These are phyloP conservation scores for Pseudogymnoascus destructans DNA, from an alignment of 2,329 filamentous ascomycete genomes.

Conservation along the genomic window DNA sequence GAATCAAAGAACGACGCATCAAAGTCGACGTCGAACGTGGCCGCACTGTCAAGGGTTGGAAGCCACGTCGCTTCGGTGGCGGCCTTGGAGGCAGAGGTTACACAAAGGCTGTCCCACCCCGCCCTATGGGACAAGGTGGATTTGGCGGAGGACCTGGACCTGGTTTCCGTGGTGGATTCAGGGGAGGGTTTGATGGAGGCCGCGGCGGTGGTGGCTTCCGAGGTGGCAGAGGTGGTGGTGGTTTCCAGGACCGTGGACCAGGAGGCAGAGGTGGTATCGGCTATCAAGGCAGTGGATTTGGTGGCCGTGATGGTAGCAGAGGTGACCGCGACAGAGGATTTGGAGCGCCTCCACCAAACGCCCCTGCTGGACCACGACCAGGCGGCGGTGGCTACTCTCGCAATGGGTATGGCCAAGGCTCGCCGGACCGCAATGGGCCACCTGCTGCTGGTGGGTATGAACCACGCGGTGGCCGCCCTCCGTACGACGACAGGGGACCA, in stretches of 20 bases:
- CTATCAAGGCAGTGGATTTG: slow-evolving; percentile 23
- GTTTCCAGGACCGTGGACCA: slow-evolving; percentile 24
- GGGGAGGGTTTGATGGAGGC: slow-evolving; percentile 27
- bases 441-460: slow-evolving; percentile 38
- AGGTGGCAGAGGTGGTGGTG: slow-evolving; percentile 15
- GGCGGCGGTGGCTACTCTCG: slow-evolving; percentile 36
- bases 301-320: slow-evolving; percentile 15
- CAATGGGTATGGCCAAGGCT: slow-evolving; percentile 25
- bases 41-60: slow-evolving; percentile 87
- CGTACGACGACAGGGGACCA: slow-evolving; percentile 45
- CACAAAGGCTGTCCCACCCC: slow-evolving; percentile 64
- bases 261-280: slow-evolving; percentile 26
- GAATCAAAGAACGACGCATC: slow-evolving; percentile 83
- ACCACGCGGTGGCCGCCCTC: slow-evolving; percentile 40
- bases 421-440: slow-evolving; percentile 25
- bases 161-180: slow-evolving; percentile 28
- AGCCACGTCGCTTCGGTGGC: slow-evolving; percentile 79
- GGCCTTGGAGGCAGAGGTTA: slow-evolving; percentile 87
- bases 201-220: slow-evolving; percentile 40
- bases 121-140: slow-evolving; percentile 52
- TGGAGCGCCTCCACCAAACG: slow-evolving; percentile 40
- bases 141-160: slow-evolving; percentile 35
- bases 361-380: slow-evolving; percentile 46
- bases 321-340: slow-evolving; percentile 29
- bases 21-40: slow-evolving; percentile 94